Conservation (phyloP, 106 monocot genomes). For the Allium cepa region DNA sequence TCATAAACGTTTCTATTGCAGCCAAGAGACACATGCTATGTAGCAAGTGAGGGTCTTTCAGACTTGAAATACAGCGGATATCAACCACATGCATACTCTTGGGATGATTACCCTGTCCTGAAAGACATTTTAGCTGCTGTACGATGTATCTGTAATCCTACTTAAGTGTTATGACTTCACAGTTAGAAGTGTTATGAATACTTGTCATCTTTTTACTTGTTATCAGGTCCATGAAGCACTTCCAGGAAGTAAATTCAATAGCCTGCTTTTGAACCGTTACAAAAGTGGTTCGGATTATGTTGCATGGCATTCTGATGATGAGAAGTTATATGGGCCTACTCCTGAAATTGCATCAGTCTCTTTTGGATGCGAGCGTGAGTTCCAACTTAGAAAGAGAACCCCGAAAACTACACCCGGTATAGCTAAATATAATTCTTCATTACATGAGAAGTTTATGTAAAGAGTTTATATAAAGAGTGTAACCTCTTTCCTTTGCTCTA, state of each 20-base stretch:
- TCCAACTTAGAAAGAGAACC: conserved; percentile 59
- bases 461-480: too few relatives aligned
- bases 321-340: conserved; percentile 82
- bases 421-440: too few relatives aligned
- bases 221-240: conserved; percentile 78
- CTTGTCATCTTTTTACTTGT: not conserved
- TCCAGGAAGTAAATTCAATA: conserved; percentile 79
- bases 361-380: conserved; percentile 89
- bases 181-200: not conserved
- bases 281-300: conserved; percentile 83
- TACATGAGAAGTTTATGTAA: too few relatives aligned
- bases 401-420: conserved; percentile 43
- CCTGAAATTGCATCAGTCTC: conserved; percentile 95
- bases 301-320: conserved; percentile 95
- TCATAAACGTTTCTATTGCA: conserved; percentile 20
- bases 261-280: conserved; percentile 63
- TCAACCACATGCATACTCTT: conserved; percentile 76
- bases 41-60: conserved; percentile 69
- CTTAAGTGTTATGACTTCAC: not conserved
- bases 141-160: conserved; percentile 8
- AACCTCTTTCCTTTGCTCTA: too few relatives aligned
- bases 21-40: conserved; percentile 93
- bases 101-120: conserved; percentile 85
- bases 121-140: conserved; percentile 71
- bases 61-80: conserved; percentile 85